Conservation (phyloP, 306 rosid species). For the Sindora glabra region DNA sequence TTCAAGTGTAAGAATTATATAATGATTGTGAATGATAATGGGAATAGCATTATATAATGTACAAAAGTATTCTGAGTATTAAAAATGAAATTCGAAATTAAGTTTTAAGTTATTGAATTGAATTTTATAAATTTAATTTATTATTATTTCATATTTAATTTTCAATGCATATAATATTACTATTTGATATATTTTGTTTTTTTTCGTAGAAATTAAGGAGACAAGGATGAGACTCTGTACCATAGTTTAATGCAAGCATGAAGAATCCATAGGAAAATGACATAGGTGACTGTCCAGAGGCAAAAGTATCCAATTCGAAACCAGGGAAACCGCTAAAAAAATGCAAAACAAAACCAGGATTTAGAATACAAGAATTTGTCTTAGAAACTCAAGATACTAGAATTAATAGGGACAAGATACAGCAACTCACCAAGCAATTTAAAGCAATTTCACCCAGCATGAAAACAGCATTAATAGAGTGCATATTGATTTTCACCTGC, state of each 20-base stretch:
- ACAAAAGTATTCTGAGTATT: too few relatives aligned
- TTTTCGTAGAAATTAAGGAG: not conserved
- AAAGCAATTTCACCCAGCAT: constrained; percentile 76
- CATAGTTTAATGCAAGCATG: constrained; percentile 73
- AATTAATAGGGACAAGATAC: not conserved
- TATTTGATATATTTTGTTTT: too few relatives aligned
- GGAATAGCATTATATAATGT: too few relatives aligned
- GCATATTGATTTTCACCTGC: constrained; percentile 45
- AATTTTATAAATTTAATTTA: too few relatives aligned
- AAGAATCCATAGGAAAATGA: constrained; percentile 74
- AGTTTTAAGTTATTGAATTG: too few relatives aligned
- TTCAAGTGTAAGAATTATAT: too few relatives aligned
- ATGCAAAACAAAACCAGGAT: not conserved
- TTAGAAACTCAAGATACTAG: constrained; percentile 9
- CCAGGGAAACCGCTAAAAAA: constrained; percentile 82
- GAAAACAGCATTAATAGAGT: constrained; percentile 85
- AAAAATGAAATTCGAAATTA: too few relatives aligned
- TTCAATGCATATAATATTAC: too few relatives aligned
- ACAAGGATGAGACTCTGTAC: constrained; percentile 29
- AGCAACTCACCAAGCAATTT: constrained; percentile 69
- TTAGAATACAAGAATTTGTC: too few relatives aligned
- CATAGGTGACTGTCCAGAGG: constrained; percentile 77
- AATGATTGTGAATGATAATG: too few relatives aligned
- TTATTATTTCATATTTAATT: too few relatives aligned
- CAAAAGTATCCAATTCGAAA: constrained; percentile 92